Percentiles rank a stretch among this genome's conserved stretches.
Evolutionary conservation across 805 yeast species (phyloP).

Genomic region (Wickerhamiella hasegawae): DNA sequence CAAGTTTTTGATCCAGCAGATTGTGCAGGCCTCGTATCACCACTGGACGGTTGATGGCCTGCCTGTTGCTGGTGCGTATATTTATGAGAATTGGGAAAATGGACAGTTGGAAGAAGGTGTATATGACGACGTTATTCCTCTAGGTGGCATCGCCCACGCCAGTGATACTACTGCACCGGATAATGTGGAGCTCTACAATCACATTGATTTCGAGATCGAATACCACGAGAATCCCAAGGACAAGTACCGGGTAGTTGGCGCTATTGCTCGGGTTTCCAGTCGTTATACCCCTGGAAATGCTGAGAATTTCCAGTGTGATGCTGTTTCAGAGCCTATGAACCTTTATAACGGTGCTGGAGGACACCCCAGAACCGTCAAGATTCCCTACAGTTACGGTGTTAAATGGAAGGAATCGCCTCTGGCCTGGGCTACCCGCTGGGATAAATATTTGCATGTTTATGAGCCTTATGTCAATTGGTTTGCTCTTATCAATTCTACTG

Average conservation of each 20-base stretch:
- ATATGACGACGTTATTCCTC: constrained; percentile 6
- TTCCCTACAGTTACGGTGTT: constrained; percentile 77
- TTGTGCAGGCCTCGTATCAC: constrained; percentile 68
- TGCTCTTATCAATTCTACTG: constrained; percentile 70
- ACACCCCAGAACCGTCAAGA: constrained; percentile 32
- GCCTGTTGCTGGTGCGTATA: constrained; percentile 66
- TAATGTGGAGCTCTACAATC: constrained; percentile 38
- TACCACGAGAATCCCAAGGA: constrained; percentile 61
- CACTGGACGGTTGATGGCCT: constrained; percentile 93
- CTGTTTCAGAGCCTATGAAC: background rate
- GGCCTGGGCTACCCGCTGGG: constrained; percentile 98
- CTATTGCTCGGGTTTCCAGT: constrained; percentile 57
- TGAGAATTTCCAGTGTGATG: constrained; percentile 16
- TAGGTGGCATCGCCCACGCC: background rate
- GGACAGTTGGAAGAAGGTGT: constrained; percentile 9
- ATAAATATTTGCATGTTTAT: constrained; percentile 77
- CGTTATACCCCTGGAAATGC: constrained; percentile 27
- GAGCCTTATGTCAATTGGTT: constrained; percentile 96
- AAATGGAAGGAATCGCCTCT: constrained; percentile 52
- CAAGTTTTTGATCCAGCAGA: constrained; percentile 58
- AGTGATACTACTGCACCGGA: too few relatives aligned
- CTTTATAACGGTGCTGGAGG: background rate
- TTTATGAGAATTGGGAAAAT: constrained; percentile 41
- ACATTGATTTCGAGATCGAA: constrained; percentile 62
- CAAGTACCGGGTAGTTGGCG: constrained; percentile 81